Evolutionary conservation across 2,329 filamentous ascomycete species (phyloP), one percentile per base, ranked within the genome.

Genomic region (Colletotrichum sp.): DNA sequence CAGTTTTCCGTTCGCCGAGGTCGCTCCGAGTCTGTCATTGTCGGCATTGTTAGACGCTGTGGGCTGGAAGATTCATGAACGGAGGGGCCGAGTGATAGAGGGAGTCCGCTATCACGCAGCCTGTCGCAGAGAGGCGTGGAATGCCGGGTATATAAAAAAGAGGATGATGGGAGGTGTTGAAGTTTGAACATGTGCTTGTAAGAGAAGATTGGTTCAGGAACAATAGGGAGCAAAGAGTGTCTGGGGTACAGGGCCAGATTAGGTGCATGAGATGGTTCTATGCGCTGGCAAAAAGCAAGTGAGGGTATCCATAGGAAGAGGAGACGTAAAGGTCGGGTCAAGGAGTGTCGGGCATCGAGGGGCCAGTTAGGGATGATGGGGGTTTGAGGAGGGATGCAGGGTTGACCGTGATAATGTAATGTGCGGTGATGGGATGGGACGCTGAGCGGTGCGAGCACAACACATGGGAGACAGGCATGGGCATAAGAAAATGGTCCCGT

Each of bases 231-330:
- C 57, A 65, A 52, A 48, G 30, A 28, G 16, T 39, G 71, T 67
- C 74, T 67, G 60, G 65, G 71, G 60, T 71, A 60, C 32, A 43
- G 74, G 52, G 52, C 61, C 75, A 77, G 75, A 77, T 68, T 65
- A 67, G 30, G 55, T 69, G 77, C 75, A 78, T 75, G 69, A 77
- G 77, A 71, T 68, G 65, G 69, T 63, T 75, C 75, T 78, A 78
- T 78, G 77, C 77, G 75, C 72, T 78, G 77, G 77, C 77, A 77
- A 69, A 67, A 72, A 67, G 64, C 74, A 77, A 75, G 67, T 72
- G 77, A 78, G 72, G 75, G 77, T 78, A 78, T 77, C 77, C 77
- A 78, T 77, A 78, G 75, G 68, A 72, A 68, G 72, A 65, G 75
- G 43, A 68, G 73, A 68, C 61, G 68, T 39, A 55, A 67, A 72